Evolutionary conservation across 208 protist species (phyloP).

Genomic region (Novymonas esmeraldas): DNA sequence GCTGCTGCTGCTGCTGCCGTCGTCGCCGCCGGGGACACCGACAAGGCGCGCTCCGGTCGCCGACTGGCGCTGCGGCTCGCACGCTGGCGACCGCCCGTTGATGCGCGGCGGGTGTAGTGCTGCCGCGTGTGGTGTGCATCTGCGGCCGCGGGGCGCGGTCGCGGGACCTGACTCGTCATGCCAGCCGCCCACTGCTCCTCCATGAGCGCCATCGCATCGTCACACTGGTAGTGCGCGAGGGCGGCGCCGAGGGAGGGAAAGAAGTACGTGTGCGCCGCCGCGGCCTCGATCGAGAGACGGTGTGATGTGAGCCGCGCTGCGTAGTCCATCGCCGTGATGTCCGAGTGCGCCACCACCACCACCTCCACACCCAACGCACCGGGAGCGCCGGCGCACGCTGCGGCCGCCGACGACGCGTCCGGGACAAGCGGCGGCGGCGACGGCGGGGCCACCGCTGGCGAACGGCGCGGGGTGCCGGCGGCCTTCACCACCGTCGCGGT

Average conservation of each 20-base stretch:
- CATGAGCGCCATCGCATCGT: slow-evolving; percentile 39
- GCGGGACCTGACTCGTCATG: slow-evolving; percentile 35
- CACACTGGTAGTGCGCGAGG: slow-evolving; percentile 56
- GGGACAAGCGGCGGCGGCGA: background rate
- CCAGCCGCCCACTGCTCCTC: slow-evolving; percentile 40
- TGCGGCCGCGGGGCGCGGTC: background rate
- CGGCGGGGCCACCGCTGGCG: background rate
- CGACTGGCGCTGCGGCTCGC: background rate
- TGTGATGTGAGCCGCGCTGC: slow-evolving; percentile 53
- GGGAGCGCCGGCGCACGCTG: background rate
- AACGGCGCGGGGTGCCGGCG: too few relatives aligned
- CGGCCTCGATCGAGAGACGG: slow-evolving; percentile 72
- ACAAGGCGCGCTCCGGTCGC: too few relatives aligned
- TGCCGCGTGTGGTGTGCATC: background rate
- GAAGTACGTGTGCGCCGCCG: slow-evolving; percentile 53
- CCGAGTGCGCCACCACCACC: slow-evolving; percentile 60
- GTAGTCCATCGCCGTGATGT: slow-evolving; percentile 80
- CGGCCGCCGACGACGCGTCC: background rate
- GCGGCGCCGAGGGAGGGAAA: slow-evolving; percentile 56
- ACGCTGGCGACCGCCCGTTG: background rate
- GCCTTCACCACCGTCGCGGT: slow-evolving; percentile 2
- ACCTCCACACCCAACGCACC: slow-evolving; percentile 51
- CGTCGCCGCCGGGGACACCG: too few relatives aligned
- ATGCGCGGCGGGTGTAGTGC: background rate
- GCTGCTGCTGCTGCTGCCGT: too few relatives aligned